These are phyloP conservation scores for Paramecium primaurelia DNA, from an alignment of 73 alveolate species.

Conservation along the genomic window DNA sequence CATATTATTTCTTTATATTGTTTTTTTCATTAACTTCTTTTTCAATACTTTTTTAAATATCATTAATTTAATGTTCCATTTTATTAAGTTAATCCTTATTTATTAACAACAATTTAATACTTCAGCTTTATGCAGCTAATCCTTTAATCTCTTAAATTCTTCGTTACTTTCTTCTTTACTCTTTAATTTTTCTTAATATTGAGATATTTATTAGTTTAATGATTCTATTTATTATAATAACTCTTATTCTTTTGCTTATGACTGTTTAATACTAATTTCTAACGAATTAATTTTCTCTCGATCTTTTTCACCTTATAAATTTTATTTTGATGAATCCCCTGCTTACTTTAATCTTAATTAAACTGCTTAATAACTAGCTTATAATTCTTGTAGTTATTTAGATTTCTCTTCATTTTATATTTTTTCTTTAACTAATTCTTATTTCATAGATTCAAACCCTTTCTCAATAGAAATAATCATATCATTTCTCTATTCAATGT, in stretches of 20 bases:
- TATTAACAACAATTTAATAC: neutral
- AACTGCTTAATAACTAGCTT: constrained; percentile 30
- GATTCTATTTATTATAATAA: neutral
- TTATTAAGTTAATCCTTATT: neutral
- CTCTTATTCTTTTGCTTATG: neutral
- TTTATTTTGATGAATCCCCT: neutral
- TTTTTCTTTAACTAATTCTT: constrained; percentile 12
- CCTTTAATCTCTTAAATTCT: neutral
- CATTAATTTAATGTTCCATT: neutral
- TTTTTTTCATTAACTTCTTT: neutral
- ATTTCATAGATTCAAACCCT: constrained; percentile 34
- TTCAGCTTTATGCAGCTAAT: neutral
- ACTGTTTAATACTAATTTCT: neutral
- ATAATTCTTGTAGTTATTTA: neutral
- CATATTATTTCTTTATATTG: neutral
- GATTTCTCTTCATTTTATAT: neutral
- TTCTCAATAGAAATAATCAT: constrained; percentile 32
- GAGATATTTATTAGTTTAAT: neutral
- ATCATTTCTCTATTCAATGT: constrained; percentile 15
- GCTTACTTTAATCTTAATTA: neutral
- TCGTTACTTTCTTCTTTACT: neutral
- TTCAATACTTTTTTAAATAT: neutral
- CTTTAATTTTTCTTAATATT: neutral
- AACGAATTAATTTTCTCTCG: neutral
- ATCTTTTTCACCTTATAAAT: neutral